A percentile compares a stretch with the other conserved stretches of the same genome.
Conservation (phyloP, 345 rosid genomes). For the Murraya paniculata region DNA sequence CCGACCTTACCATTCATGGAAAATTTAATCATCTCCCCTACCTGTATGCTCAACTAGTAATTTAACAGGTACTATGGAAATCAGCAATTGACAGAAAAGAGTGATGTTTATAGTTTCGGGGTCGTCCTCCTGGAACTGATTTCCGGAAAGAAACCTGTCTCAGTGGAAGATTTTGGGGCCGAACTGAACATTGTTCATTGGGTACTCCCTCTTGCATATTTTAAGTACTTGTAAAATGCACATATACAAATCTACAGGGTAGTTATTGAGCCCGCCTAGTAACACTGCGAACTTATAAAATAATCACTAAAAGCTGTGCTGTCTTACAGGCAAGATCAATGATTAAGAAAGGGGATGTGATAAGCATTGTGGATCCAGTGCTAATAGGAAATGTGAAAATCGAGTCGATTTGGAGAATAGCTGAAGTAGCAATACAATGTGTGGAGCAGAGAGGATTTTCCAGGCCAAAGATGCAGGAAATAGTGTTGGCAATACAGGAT, state of each 20-base stretch:
- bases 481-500: slow-evolving; percentile 76
- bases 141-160: slow-evolving; percentile 89
- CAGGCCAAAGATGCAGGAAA: slow-evolving; percentile 90
- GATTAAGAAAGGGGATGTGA: slow-evolving; percentile 76
- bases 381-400: slow-evolving; percentile 60
- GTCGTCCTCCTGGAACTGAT: slow-evolving; percentile 92
- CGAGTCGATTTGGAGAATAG: slow-evolving; percentile 87
- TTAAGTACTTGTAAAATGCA: too few species aligned
- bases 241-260: not conserved
- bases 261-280: not conserved
- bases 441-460: slow-evolving; percentile 64
- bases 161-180: slow-evolving; percentile 77
- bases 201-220: slow-evolving; percentile 38
- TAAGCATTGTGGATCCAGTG: slow-evolving; percentile 65
- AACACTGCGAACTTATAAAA: not conserved
- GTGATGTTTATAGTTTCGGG: slow-evolving; percentile 97
- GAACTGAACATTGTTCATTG: slow-evolving; percentile 90
- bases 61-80: slow-evolving; percentile 76
- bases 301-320: not conserved
- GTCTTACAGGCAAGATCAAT: slow-evolving; percentile 72
- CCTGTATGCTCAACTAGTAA: slow-evolving; percentile 1
- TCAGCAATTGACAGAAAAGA: slow-evolving; percentile 90
- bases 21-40: not conserved
- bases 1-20: not conserved
- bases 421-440: slow-evolving; percentile 84